Conservation (phyloP, 495 filamentous ascomycete species). For the Physcia stellaris region DNA sequence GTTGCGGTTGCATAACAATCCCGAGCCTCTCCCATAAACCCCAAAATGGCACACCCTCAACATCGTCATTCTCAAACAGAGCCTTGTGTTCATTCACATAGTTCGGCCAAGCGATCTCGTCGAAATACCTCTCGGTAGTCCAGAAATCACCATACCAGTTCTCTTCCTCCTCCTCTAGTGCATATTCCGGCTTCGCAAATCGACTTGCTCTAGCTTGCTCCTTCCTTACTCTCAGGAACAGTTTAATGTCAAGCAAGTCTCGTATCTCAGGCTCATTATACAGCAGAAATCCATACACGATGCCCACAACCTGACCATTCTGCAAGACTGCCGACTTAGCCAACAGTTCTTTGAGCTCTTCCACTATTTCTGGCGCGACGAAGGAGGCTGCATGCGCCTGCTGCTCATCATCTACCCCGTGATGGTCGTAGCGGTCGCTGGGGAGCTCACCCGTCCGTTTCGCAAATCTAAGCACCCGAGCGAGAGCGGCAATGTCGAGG, state of each 20-base stretch:
- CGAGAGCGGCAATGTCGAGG: conserved; percentile 4
- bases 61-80: conserved; percentile 7
- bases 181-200: background rate
- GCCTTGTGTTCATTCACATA: conserved; percentile 4
- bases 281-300: conserved; percentile 11
- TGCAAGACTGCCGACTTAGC: background rate
- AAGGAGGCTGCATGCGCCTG: background rate
- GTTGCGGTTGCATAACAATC: conserved; percentile 1
- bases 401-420: background rate
- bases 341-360: background rate
- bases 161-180: background rate
- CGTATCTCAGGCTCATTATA: conserved; percentile 4
- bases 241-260: conserved; percentile 1
- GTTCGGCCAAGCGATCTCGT: conserved; percentile 9
- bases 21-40: background rate
- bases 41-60: background rate
- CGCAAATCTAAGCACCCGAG: conserved; percentile 1
- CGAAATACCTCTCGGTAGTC: conserved; percentile 9
- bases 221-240: conserved; percentile 1
- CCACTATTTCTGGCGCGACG: background rate
- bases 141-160: conserved; percentile 1
- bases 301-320: background rate
- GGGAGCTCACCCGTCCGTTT: background rate
- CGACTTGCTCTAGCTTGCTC: background rate
- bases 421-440: background rate